Base-by-base conservation (phyloP, 805 yeast species). In the Kodamaea laetipori region DNA sequence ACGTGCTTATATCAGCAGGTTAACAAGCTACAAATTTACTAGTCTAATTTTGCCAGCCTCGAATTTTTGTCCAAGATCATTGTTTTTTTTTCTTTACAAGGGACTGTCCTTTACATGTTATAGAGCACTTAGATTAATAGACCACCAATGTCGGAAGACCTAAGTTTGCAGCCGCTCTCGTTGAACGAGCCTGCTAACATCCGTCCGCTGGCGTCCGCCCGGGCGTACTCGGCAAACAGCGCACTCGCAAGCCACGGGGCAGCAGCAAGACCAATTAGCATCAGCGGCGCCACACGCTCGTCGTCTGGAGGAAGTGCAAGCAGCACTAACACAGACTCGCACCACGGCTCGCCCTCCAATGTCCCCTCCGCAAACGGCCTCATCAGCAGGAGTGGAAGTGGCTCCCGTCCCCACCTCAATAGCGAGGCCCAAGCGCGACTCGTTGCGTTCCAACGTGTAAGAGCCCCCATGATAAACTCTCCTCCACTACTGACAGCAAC, bases 361-460 rank as follows among this genome's bases (percentile, higher is more conserved):
- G n/a, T n/a, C n/a, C 37, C 11, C 16, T 18, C 17, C 9, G 37
- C 15, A 18, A 18, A 13, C 13, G 37, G 26, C 15, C 16, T 38
- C 12, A 15, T 38, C 4, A 32, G 39, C 27, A 36, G 41, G n/a
- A 32, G 26, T 11, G 41, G 25, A 3, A 18, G 39, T 8, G 23
- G 32, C 9, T 24, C 32, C 34, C 41, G 41, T 11, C 44, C 51
- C 15, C 52, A 48, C 27, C 26, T 50, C 3, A 50, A 48, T 35
- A 83, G 94, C 8, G 92, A 86, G 49, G 77, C 89, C 31, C 97
- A 90, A 62, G 97, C 96, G 1, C 73, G 94, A 50, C 75, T 90
- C 27, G 67, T 86, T 61, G 96, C 96, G 0, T 86, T 90, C 55
- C 97, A 90, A 62, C 89, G 87, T 50, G 81, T 84, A 56, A 77